These are phyloP conservation scores for Chlorella ohadii DNA, from an alignment of 139 green algal species.

Conservation along the genomic window DNA sequence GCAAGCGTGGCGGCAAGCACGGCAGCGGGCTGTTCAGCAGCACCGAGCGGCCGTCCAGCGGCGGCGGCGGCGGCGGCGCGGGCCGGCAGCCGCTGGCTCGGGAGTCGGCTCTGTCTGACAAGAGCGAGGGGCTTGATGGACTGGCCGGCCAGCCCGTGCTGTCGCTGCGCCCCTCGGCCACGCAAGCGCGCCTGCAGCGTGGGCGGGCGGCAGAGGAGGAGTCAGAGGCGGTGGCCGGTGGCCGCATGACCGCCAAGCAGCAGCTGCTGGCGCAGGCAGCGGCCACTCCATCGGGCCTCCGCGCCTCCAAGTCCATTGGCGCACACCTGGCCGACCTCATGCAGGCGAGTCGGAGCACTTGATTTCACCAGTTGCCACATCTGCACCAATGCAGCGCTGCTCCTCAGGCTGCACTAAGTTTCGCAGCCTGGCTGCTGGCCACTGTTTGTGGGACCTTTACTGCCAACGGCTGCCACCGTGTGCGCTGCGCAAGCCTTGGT, in stretches of 20 bases:
- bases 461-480: too few species aligned
- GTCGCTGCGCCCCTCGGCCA: background rate
- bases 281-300: background rate
- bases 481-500: too few species aligned
- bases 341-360: background rate
- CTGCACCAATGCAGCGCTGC: too few species aligned
- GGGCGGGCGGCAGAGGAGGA: background rate
- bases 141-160: background rate
- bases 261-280: background rate
- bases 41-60: too few species aligned
- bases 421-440: too few species aligned
- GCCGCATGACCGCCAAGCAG: background rate
- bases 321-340: constrained; percentile 11
- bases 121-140: too few species aligned
- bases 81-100: too few species aligned
- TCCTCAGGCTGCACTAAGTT: too few species aligned
- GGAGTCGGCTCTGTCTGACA: too few species aligned
- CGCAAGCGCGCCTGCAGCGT: background rate
- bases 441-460: too few species aligned
- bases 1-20: background rate
- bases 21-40: background rate
- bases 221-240: background rate
- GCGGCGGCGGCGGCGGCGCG: too few species aligned
- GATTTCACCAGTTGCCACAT: too few species aligned
- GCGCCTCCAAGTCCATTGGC: constrained; percentile 5